Conservation (phyloP, 2,329 filamentous ascomycete genomes). For the Aquanectria penicillioides region DNA sequence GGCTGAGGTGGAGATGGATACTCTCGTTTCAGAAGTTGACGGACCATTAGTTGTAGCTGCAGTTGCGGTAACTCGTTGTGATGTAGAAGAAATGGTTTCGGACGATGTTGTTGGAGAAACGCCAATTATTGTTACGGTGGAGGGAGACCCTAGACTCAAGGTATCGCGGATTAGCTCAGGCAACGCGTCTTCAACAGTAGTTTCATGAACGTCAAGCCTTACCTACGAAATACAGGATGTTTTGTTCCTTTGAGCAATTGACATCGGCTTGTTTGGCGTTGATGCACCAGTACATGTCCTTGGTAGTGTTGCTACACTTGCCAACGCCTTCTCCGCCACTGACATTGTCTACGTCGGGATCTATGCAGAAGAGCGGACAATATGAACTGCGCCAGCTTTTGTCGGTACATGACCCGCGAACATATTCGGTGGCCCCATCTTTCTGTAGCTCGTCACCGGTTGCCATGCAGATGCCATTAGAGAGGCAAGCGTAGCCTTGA, state of each 20-base stretch:
- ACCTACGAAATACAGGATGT: conserved; percentile 1
- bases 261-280: neutral
- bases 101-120: neutral
- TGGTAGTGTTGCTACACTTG: neutral
- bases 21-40: no score
- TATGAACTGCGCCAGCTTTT: conserved; percentile 1
- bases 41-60: no score
- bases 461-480: conserved; percentile 1
- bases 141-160: neutral
- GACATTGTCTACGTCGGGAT: neutral
- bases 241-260: neutral
- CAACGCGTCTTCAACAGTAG: neutral
- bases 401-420: conserved; percentile 9
- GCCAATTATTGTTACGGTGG: neutral
- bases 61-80: neutral
- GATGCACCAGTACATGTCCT: conserved; percentile 8
- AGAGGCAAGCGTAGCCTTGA: conserved; percentile 10
- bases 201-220: neutral
- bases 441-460: neutral
- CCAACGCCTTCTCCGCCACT: neutral
- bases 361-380: conserved; percentile 6
- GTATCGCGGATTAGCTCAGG: neutral
- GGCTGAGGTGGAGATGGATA: no score
- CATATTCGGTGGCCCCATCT: neutral
- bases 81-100: neutral